These are phyloP conservation scores for Aurantiochytrium sp. DNA, from an alignment of 108 stramenopile genomes.

Conservation along the genomic window DNA sequence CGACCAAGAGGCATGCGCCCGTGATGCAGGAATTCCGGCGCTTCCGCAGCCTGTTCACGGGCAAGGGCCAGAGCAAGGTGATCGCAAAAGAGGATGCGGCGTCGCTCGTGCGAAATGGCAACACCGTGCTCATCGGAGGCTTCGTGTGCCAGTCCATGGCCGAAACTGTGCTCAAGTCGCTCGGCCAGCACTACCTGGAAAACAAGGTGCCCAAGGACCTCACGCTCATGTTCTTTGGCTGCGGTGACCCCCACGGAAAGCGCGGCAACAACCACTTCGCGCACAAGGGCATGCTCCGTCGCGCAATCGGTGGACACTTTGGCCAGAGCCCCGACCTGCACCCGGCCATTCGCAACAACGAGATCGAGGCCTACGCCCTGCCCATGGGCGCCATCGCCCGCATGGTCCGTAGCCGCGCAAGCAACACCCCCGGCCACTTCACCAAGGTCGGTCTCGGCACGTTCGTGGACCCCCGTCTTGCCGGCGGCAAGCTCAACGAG, in stretches of 20 bases:
- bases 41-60: not conserved
- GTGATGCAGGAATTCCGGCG: not conserved
- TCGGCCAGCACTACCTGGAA: slow-evolving; percentile 50
- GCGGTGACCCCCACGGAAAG: slow-evolving; percentile 58
- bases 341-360: slow-evolving; percentile 46
- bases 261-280: slow-evolving; percentile 63
- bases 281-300: slow-evolving; percentile 40
- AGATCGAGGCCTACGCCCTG: slow-evolving; percentile 65
- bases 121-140: slow-evolving; percentile 57
- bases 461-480: slow-evolving; percentile 58
- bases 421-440: slow-evolving; percentile 67
- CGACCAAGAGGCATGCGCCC: not conserved
- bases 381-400: slow-evolving; percentile 65
- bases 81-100: slow-evolving; percentile 48
- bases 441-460: slow-evolving; percentile 69
- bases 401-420: slow-evolving; percentile 68
- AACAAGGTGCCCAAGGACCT: slow-evolving; percentile 56
- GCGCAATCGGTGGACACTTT: slow-evolving; percentile 70
- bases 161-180: slow-evolving; percentile 43
- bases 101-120: slow-evolving; percentile 40
- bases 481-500: slow-evolving; percentile 13
- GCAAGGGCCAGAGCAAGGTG: slow-evolving; percentile 34
- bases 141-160: slow-evolving; percentile 66
- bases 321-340: slow-evolving; percentile 65
- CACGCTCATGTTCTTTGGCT: slow-evolving; percentile 66